Base-by-base conservation (phyloP, 2,329 filamentous ascomycete species). In the Penicillium sp. region DNA sequence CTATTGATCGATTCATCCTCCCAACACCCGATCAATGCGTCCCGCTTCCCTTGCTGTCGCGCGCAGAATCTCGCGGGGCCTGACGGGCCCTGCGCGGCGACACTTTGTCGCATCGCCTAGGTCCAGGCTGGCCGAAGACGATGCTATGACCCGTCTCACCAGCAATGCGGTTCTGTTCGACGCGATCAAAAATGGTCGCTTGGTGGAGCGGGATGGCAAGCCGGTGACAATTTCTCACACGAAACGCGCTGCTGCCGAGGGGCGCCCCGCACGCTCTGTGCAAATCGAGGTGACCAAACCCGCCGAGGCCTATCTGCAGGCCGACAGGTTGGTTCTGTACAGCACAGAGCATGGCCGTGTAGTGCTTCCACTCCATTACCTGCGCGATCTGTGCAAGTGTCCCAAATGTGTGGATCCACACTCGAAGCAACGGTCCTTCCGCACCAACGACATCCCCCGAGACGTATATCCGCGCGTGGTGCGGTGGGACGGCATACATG, bases 351-450 rank as follows among this genome's bases (percentile, higher is more conserved):
- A 40, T 18, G 44, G 44, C 18, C 28, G 27, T 32, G 34, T 36
- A 1, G 38, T 40, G 4, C 34, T 58, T 3, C 49, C 53, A 27
- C 51, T 49, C 24, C 51, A 38, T 40, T 59, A 48, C 50, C 65
- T 83, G 12, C 79, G 81, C 26, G 81, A 84, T 55, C 66, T 69
- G 18, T 84, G 81, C 57, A 62, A 67, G 33, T 84, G 81, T 56
- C 48, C 63, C 0, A 57, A 57, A 9, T 84, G 81, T 61, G 71
- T 78, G 45, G 77, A 82, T 51, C 68, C 71, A 1, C 72, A 77
- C n/a, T 83, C 81, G 1, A 80, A 79, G 39, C 80, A 84, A 52
- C 80, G 82, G 62, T 77, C 68, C 34, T 87, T 87, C 65, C 77
- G 78, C 46, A 83, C 82, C 1, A 73, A 74, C 18, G 82, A 88